These are phyloP conservation scores for Volvariella volvacea DNA, from an alignment of 1,284 basidiomycete genomes.

Conservation along the genomic window DNA sequence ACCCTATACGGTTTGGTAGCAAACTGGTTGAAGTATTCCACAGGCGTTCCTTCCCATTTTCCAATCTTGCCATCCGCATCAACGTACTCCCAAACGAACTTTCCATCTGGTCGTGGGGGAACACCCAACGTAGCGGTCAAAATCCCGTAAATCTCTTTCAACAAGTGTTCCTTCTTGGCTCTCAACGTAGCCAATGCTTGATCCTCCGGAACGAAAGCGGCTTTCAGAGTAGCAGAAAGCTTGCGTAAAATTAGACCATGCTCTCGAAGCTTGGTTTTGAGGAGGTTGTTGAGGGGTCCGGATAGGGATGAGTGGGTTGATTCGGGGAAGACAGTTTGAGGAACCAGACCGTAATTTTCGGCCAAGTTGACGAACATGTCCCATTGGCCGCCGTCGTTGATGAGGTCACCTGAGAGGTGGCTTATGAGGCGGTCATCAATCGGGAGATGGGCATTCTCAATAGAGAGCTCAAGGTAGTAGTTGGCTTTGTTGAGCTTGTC, in stretches of 20 bases:
- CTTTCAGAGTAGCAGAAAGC: conserved; percentile 45
- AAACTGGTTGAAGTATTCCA: conserved; percentile 72
- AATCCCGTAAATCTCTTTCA: conserved; percentile 84
- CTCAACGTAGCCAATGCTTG: conserved; percentile 46
- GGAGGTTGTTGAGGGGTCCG: conserved; percentile 65
- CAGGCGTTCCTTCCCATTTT: conserved; percentile 75
- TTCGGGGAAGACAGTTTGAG: conserved; percentile 81
- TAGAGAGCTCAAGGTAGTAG: conserved; percentile 86
- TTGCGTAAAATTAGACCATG: conserved; percentile 78
- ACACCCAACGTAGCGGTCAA: conserved; percentile 84
- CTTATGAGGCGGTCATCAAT: conserved; percentile 79
- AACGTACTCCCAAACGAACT: conserved; percentile 86
- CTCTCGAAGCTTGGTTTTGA: conserved; percentile 89
- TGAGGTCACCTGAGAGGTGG: conserved; percentile 72
- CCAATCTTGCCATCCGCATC: conserved; percentile 75
- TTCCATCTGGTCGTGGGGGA: conserved; percentile 66
- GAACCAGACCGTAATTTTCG: conserved; percentile 78
- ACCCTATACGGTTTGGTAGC: conserved; percentile 53
- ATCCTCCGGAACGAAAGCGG: conserved; percentile 38
- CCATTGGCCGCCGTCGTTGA: conserved; percentile 92
- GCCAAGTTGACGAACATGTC: conserved; percentile 92
- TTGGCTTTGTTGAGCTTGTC: conserved; percentile 95
- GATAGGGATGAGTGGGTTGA: conserved; percentile 78
- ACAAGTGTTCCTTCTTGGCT: conserved; percentile 78
- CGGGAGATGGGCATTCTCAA: conserved; percentile 76